Base-by-base conservation (phyloP, 1,284 basidiomycete species). In the Leccinum glutinopallens region DNA sequence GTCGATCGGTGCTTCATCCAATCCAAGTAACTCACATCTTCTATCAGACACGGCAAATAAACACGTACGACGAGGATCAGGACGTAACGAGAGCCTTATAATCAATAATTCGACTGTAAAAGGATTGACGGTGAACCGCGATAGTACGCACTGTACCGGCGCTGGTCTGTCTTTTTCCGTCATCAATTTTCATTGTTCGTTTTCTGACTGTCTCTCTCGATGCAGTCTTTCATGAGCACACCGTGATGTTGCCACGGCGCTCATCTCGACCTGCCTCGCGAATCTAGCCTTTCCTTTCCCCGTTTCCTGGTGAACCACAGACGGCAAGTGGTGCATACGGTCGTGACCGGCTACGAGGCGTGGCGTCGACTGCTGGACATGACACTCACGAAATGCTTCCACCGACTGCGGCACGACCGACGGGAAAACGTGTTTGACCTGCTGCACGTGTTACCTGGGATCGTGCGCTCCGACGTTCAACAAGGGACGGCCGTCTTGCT, bases 341-440 rank as follows among this genome's bases (percentile, higher is more conserved):
- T 90, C 49, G 85, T 85, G 4, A 81, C 0, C 3, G 46, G 46
- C 3, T n/a, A 41, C 41, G 41, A 41, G 41, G 92, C 96, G 0
- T 97, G 95, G 95, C 86, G 90, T 65, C 84, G 89, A 61, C 74
- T 95, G 22, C 81, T 97, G 63, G 92, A 96, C 65, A 51, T 51
- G 49, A 51, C 49, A 5, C 49, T 51, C 49, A 51, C 49, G 5
- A 51, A 51, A 25, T 25, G 22, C 5, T 51, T 51, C 49, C 49
- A 51, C 66, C 85, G 89, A 49, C 80, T 97, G 22, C 22, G 22
- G 22, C 22, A 5, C 89, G 91, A 94, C 67, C 86, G 86, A 22
- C 86, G 92, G 22, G 94, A 97, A 75, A 89, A 86, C 63, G 90
- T 97, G 3, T 94, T 97, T 68, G 95, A 97, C 71, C 80, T 97